Conservation (phyloP, 2,329 filamentous ascomycete species). For the Amauroascus niger region DNA sequence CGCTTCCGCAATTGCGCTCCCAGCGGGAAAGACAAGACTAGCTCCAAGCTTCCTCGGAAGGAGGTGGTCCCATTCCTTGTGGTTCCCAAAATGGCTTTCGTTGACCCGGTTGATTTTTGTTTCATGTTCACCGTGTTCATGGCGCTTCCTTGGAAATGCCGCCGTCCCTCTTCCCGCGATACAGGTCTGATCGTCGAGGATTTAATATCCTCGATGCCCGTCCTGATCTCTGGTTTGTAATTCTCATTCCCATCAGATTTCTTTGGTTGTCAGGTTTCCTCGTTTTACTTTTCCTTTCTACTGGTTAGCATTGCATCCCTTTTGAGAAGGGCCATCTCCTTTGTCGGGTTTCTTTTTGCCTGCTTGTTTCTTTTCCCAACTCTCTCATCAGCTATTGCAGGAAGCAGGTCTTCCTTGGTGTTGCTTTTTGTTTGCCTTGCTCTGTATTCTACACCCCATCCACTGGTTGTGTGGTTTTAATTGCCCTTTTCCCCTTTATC, state of each 20-base stretch:
- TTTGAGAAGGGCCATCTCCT: constrained; percentile 12
- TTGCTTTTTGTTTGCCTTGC: background rate
- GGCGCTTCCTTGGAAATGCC: constrained; percentile 7
- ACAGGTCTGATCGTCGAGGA: constrained; percentile 18
- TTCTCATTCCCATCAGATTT: constrained; percentile 11
- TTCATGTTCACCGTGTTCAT: constrained; percentile 12
- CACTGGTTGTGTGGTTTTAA: constrained; percentile 9
- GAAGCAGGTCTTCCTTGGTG: constrained; percentile 5
- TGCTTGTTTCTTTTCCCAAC: background rate
- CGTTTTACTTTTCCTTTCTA: constrained; percentile 17
- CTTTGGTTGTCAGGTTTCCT: constrained; percentile 19
- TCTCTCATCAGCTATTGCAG: background rate
- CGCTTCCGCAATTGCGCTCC: background rate
- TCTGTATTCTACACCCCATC: constrained; percentile 17
- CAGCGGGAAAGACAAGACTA: background rate
- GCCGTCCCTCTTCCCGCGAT: background rate
- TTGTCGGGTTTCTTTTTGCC: constrained; percentile 2
- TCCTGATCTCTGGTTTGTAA: constrained; percentile 17
- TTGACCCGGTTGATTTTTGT: constrained; percentile 4
- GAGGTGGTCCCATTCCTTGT: background rate
- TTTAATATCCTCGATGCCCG: constrained; percentile 33
- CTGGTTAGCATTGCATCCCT: constrained; percentile 17
- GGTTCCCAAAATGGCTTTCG: background rate
- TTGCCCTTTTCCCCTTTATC: background rate
- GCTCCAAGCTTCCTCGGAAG: background rate